phyloP scores from a whole-genome alignment of 1,284 basidiomycete species.

The Exsudoporus floridanus region DNA sequence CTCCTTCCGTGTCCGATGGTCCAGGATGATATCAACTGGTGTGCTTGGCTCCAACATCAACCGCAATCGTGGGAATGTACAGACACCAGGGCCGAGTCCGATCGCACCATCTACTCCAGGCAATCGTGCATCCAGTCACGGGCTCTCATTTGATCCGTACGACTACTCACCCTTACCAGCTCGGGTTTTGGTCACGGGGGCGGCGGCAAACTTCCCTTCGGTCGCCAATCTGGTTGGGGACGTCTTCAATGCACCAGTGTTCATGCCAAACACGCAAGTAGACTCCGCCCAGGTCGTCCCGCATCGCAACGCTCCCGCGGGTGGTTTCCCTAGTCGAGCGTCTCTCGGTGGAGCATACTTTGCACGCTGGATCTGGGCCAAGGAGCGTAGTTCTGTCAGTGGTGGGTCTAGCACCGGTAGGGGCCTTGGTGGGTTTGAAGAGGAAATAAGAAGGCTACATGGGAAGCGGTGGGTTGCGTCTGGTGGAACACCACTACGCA shows the following conservation, averaged over 20 bases:
- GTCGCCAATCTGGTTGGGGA: constrained; percentile 76
- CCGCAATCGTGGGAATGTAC: constrained; percentile 34
- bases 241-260: constrained; percentile 74
- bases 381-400: constrained; percentile 48
- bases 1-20: constrained; percentile 76
- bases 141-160: constrained; percentile 73
- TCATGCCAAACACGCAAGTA: constrained; percentile 68
- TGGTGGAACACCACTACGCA: constrained; percentile 53
- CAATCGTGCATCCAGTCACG: constrained; percentile 49
- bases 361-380: constrained; percentile 79
- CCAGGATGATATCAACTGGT: constrained; percentile 65
- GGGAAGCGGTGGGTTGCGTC: constrained; percentile 69
- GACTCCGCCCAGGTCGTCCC: constrained; percentile 70
- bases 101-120: constrained; percentile 30
- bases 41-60: constrained; percentile 42
- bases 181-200: constrained; percentile 66
- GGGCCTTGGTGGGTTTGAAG: constrained; percentile 66
- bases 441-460: constrained; percentile 67
- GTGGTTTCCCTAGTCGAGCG: constrained; percentile 64
- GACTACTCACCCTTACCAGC: constrained; percentile 61
- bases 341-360: constrained; percentile 71
- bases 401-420: constrained; percentile 35
- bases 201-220: constrained; percentile 80
- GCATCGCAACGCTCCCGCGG: constrained; percentile 69
- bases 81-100: constrained; percentile 32